Percentiles rank a stretch among this genome's conserved stretches.
These are phyloP conservation scores for Albatrellus ellisii DNA, from an alignment of 768 basidiomycete species.

Conservation along the genomic window DNA sequence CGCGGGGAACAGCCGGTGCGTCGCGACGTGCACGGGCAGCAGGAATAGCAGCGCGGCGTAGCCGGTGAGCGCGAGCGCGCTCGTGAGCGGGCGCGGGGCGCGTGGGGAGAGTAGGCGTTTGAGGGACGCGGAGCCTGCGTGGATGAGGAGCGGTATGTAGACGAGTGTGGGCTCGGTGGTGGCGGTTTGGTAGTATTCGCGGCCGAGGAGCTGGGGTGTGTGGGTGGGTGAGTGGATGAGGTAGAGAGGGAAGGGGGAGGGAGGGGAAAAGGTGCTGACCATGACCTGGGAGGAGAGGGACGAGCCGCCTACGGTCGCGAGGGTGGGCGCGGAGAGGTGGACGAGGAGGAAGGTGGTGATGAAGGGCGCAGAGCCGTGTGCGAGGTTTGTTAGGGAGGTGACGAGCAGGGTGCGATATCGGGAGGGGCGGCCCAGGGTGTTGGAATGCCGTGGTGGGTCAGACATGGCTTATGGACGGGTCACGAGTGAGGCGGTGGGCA, in stretches of 20 bases:
- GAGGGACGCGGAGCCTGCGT: constrained; percentile 42
- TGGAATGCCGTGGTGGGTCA: no score
- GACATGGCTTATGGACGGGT: no score
- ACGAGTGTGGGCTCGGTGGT: constrained; percentile 60
- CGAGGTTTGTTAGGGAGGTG: constrained; percentile 35
- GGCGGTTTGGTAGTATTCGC: constrained; percentile 75
- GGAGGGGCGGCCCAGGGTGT: no score
- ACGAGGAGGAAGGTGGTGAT: constrained; percentile 64
- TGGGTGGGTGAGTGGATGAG: neutral
- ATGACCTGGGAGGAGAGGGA: constrained; percentile 3
- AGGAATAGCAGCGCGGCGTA: constrained; percentile 44
- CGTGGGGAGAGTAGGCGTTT: constrained; percentile 41
- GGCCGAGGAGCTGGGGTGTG: constrained; percentile 48
- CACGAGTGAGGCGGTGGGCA: no score
- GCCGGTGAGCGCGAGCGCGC: constrained; percentile 44
- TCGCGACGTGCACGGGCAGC: constrained; percentile 56
- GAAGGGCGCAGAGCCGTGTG: constrained; percentile 65
- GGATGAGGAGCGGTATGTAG: constrained; percentile 50
- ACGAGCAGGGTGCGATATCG: constrained; percentile 3
- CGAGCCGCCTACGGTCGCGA: constrained; percentile 41
- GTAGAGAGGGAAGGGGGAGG: neutral
- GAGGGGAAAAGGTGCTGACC: neutral
- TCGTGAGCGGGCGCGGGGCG: constrained; percentile 25
- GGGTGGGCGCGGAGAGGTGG: constrained; percentile 65
- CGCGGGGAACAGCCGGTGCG: constrained; percentile 49